These are phyloP conservation scores for Corylus heterophylla DNA, from an alignment of 306 rosid species.

Conservation along the genomic window DNA sequence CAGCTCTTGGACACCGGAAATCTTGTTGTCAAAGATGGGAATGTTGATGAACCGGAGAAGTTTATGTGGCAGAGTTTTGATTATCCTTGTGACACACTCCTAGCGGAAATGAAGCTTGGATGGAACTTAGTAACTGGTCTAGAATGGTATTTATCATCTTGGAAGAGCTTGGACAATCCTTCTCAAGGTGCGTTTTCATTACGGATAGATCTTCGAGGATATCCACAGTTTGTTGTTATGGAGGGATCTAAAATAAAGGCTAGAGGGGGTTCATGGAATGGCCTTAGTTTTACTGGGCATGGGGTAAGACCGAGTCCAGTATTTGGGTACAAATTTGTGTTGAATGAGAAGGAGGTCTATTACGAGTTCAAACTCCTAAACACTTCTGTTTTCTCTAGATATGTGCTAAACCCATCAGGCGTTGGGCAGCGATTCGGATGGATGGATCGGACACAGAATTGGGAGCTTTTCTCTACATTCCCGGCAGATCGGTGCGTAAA, in stretches of 20 bases:
- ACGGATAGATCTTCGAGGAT: no score
- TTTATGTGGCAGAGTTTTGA: no score
- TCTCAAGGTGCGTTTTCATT: no score
- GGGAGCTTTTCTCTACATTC: slow-evolving; percentile 11
- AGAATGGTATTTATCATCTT: no score
- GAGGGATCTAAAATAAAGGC: neutral
- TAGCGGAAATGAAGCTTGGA: no score
- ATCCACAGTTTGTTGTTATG: no score
- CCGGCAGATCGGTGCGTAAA: slow-evolving; percentile 19
- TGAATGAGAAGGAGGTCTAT: slow-evolving; percentile 20
- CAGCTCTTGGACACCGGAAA: no score
- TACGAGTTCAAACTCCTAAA: neutral
- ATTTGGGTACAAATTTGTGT: neutral
- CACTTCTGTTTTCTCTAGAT: slow-evolving; percentile 14
- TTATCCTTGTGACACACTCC: no score
- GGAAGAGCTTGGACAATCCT: no score
- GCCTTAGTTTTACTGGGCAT: slow-evolving; percentile 13
- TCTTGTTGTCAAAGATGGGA: no score
- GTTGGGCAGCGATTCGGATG: slow-evolving; percentile 23
- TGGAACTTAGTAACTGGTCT: no score
- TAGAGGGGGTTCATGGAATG: slow-evolving; percentile 36
- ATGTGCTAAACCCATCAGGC: neutral
- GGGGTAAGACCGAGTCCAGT: neutral
- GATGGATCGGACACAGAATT: slow-evolving; percentile 8
- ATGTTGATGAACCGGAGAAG: no score